Percentiles rank a stretch among this genome's conserved stretches.
Conservation (phyloP, 768 basidiomycete genomes). For the Cystofilobasidium capitatum region DNA sequence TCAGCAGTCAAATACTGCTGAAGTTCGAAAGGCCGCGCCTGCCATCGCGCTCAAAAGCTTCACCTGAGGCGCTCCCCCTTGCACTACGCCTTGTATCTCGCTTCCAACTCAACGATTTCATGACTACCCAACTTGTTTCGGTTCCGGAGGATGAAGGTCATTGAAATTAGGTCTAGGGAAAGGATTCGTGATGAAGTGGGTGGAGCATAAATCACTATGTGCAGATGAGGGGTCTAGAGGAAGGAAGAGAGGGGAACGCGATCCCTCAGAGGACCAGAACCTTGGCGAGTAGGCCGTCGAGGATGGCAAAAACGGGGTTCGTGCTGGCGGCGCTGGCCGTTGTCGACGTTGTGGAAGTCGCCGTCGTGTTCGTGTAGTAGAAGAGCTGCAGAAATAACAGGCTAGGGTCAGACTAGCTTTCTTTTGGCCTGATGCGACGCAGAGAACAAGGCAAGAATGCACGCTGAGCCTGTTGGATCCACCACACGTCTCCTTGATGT, state of each 20-base stretch:
- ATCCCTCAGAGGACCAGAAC: too few species aligned
- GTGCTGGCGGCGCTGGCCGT: too few species aligned
- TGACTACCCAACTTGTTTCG: neutral
- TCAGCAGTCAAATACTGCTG: neutral
- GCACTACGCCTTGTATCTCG: neutral
- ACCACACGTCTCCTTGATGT: neutral
- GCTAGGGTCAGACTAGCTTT: too few species aligned
- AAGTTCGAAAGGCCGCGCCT: slow-evolving; percentile 5
- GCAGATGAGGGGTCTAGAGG: too few species aligned
- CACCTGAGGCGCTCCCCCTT: neutral
- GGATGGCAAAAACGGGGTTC: neutral
- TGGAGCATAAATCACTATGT: too few species aligned
- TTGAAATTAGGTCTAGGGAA: too few species aligned
- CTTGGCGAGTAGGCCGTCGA: neutral
- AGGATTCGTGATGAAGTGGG: too few species aligned
- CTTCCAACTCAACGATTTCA: neutral
- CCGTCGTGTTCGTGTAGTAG: neutral
- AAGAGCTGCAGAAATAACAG: neutral
- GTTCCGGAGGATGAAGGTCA: neutral
- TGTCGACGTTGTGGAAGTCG: neutral
- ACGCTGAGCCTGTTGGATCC: too few species aligned
- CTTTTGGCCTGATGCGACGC: too few species aligned
- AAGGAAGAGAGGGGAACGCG: too few species aligned
- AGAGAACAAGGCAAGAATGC: too few species aligned
- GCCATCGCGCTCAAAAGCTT: slow-evolving; percentile 14